Evolutionary conservation across 1,139 yeast genomes (phyloP), one percentile per base, ranked within the genome.

Genomic region (Hyphopichia buzzinii): DNA sequence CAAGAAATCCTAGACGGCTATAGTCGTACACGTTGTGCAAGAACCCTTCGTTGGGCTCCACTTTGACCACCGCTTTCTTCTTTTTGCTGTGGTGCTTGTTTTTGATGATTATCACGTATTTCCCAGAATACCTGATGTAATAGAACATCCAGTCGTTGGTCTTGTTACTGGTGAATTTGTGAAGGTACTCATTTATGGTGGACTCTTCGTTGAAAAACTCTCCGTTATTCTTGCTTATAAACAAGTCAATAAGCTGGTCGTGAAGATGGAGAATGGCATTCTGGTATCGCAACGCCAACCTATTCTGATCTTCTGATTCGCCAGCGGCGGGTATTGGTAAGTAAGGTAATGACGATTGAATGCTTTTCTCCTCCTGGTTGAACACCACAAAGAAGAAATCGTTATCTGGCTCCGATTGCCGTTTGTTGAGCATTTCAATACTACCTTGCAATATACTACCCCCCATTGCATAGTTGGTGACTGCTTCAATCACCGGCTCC

Each of bases 81-180:
- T 47, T 50, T 24, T 41, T 37, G 31, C 48, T 54, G 35, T 57
- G 59, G 37, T 60, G 66, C 35, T 55, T 57, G 41, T 66, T 67
- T 41, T 66, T 66, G 10, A 71, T 63, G 26, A 69, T 56, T 12
- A 68, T 53, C 25, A 69, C 61, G 39, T 50, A 58, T 39, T 61
- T 63, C 6, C 49, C 54, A 11, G 57, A 54, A 40, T 60, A 53
- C 29, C 54, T 55, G 33, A 69, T 50, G 40, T 62, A 65, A 49
- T 71, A 71, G 43, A 71, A 60, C 66, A 70, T 64, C 75, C 76
- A 71, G 47, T 69, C 74, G 37, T 62, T 67, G 23, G 47, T 44
- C 37, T 59, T 62, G 37, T 61, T 63, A 38, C 64, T 60, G 30
- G 65, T 64, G 47, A 69, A 70, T 41, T 71, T 71, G 47, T 71